Conservation (phyloP, 495 filamentous ascomycete genomes). For the Talaromyces proteolyticus region DNA sequence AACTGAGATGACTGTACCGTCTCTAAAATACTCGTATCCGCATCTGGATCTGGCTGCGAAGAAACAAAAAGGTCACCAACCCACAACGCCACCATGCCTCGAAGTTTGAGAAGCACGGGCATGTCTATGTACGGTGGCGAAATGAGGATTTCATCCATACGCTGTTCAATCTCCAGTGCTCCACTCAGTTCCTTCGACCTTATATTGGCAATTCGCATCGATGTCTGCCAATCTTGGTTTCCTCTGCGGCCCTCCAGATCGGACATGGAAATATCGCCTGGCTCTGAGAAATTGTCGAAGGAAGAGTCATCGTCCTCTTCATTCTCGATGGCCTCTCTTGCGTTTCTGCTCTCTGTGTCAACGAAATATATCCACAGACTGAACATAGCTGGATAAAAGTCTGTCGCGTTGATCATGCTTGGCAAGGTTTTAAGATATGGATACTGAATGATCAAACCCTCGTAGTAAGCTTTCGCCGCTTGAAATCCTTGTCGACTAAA, state of each 20-base stretch:
- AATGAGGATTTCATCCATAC: slow-evolving; percentile 59
- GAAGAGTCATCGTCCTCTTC: slow-evolving; percentile 26
- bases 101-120: slow-evolving; percentile 49
- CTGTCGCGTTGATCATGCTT: slow-evolving; percentile 37
- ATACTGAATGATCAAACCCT: slow-evolving; percentile 61
- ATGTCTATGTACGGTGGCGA: slow-evolving; percentile 60
- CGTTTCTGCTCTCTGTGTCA: slow-evolving; percentile 40
- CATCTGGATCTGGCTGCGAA: slow-evolving; percentile 15
- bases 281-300: slow-evolving; percentile 9
- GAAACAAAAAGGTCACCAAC: slow-evolving; percentile 52
- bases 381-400: slow-evolving; percentile 66
- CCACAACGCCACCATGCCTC: slow-evolving; percentile 65
- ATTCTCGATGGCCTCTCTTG: slow-evolving; percentile 18
- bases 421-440: slow-evolving; percentile 46
- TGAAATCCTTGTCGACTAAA: slow-evolving; percentile 49
- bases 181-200: slow-evolving; percentile 30
- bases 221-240: slow-evolving; percentile 5
- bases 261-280: not conserved
- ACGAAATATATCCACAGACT: slow-evolving; percentile 59
- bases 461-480: slow-evolving; percentile 57
- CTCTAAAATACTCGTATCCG: slow-evolving; percentile 16
- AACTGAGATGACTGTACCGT: slow-evolving; percentile 2
- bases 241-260: not conserved
- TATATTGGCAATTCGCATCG: slow-evolving; percentile 16
- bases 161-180: slow-evolving; percentile 50